Percentiles rank a stretch among this genome's conserved stretches.
Conservation (phyloP, 768 basidiomycete genomes). For the Pholiota microspora region DNA sequence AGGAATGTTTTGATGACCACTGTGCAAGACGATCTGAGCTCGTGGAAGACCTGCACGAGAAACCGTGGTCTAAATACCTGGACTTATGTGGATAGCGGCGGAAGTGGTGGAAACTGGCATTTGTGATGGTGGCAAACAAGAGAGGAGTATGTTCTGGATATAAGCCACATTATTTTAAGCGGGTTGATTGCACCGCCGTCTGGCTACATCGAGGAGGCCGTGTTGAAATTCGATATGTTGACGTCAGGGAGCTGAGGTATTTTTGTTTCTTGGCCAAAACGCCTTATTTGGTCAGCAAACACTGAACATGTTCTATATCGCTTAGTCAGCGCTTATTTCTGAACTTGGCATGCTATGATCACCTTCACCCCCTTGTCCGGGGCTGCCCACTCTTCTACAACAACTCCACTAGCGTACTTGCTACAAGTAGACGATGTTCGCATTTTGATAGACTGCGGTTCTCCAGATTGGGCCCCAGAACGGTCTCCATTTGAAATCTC, state of each 20-base stretch:
- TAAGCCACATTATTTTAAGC: neutral
- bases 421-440: constrained; percentile 93
- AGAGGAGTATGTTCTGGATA: neutral
- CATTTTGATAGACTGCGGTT: constrained; percentile 94
- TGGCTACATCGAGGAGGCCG: no score
- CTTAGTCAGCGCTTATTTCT: constrained; percentile 16
- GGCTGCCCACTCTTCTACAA: constrained; percentile 64
- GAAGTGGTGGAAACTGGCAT: constrained; percentile 56
- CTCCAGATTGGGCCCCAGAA: constrained; percentile 82
- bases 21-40: constrained; percentile 14
- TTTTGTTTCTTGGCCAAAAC: neutral
- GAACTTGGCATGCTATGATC: constrained; percentile 64
- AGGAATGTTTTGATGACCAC: constrained; percentile 55
- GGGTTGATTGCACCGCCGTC: neutral
- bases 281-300: constrained; percentile 17
- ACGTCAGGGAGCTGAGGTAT: constrained; percentile 25
- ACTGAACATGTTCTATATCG: neutral
- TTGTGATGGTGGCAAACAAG: constrained; percentile 3
- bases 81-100: constrained; percentile 54
- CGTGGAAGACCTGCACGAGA: neutral
- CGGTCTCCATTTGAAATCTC: constrained; percentile 33
- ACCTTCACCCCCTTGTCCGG: constrained; percentile 92
- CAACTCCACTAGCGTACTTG: constrained; percentile 75
- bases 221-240: constrained; percentile 9
- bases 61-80: constrained; percentile 34